Percentiles rank a stretch among this genome's conserved stretches.
Conservation (phyloP, 306 rosid genomes). For the Cucurbita moschata region DNA sequence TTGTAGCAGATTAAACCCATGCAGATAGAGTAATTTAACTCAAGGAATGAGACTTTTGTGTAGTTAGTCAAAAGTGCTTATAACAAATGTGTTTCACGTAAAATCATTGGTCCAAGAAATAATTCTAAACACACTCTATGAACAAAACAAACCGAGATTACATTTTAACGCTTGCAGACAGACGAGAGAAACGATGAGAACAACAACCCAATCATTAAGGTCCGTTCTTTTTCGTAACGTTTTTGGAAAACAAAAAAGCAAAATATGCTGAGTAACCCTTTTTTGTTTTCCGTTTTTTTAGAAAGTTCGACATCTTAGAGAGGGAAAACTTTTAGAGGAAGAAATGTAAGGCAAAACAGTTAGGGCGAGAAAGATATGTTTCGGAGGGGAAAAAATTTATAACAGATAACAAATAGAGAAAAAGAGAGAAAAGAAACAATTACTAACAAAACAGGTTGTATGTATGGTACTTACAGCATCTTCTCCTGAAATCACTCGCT, state of each 20-base stretch:
- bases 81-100: neutral
- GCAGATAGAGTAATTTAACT: neutral
- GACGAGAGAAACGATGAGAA: neutral
- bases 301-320: neutral
- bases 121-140: neutral
- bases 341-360: neutral
- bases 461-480: constrained; percentile 60
- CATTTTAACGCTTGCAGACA: neutral
- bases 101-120: neutral
- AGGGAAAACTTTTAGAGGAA: neutral
- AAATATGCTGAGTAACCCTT: neutral
- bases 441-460: neutral
- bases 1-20: neutral
- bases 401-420: neutral
- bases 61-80: neutral
- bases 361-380: neutral
- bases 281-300: neutral
- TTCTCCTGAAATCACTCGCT: constrained; percentile 76
- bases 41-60: neutral
- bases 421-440: neutral
- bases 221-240: neutral
- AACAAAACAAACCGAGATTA: neutral
- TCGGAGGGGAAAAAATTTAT: neutral
- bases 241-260: neutral
- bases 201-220: neutral